A percentile compares a stretch with the other conserved stretches of the same genome.
Evolutionary conservation across 768 basidiomycete species (phyloP).

Genomic region (Ephemerocybe angulata): DNA sequence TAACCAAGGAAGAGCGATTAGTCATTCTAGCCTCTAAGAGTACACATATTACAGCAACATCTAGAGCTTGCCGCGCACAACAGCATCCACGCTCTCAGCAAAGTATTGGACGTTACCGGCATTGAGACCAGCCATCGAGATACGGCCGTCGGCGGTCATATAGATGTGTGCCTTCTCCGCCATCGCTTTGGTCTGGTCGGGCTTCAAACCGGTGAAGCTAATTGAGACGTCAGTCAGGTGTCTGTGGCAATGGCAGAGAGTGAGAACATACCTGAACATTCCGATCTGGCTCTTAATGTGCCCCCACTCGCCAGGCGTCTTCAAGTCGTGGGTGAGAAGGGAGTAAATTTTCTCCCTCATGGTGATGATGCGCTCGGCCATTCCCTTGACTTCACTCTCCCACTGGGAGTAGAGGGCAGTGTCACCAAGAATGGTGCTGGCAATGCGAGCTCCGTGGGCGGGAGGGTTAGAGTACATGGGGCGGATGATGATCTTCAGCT

Average conservation of each 20-base stretch:
- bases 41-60: conserved; percentile 13
- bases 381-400: conserved; percentile 89
- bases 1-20: conserved; percentile 6
- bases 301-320: conserved; percentile 92
- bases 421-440: conserved; percentile 76
- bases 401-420: conserved; percentile 77
- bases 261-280: conserved; percentile 83
- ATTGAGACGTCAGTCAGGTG: conserved; percentile 1
- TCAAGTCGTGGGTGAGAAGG: conserved; percentile 67
- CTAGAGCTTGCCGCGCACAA: conserved; percentile 75
- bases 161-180: conserved; percentile 89
- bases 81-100: conserved; percentile 79
- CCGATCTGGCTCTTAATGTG: conserved; percentile 96
- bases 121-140: conserved; percentile 93
- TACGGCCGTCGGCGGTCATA: conserved; percentile 91
- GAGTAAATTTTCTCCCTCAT: conserved; percentile 86
- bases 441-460: conserved; percentile 82
- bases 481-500: conserved; percentile 91
- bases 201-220: conserved; percentile 84
- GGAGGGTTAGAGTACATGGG: conserved; percentile 99
- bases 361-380: conserved; percentile 92
- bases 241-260: conserved; percentile 1
- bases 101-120: conserved; percentile 83
- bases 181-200: conserved; percentile 74
- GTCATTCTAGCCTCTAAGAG: conserved; percentile 5